Conservation (phyloP, 805 yeast species). For the Wickerhamomyces chambardii region DNA sequence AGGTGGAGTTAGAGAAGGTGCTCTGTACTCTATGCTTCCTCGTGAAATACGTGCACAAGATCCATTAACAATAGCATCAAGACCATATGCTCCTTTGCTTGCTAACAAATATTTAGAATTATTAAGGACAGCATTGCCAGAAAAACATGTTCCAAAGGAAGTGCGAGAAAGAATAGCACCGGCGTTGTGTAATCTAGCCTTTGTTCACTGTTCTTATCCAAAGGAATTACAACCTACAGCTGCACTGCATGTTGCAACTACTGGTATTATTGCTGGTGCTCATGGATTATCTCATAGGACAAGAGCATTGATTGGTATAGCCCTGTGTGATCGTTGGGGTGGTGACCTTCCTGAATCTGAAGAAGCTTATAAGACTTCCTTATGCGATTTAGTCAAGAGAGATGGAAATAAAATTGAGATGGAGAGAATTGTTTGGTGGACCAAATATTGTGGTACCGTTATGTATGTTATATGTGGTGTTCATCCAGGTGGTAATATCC, state of each 20-base stretch:
- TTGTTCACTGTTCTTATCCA: slow-evolving; percentile 70
- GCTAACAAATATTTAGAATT: slow-evolving; percentile 47
- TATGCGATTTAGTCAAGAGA: slow-evolving; percentile 41
- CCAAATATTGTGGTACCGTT: slow-evolving; percentile 59
- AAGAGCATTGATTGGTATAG: slow-evolving; percentile 64
- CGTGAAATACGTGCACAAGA: slow-evolving; percentile 51
- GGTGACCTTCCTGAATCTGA: slow-evolving; percentile 60
- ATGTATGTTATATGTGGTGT: slow-evolving; percentile 77
- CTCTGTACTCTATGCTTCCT: slow-evolving; percentile 53
- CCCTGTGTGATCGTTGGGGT: slow-evolving; percentile 77
- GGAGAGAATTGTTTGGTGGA: slow-evolving; percentile 59
- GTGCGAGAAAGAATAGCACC: slow-evolving; percentile 53
- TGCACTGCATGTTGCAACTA: slow-evolving; percentile 61
- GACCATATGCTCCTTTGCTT: slow-evolving; percentile 63
- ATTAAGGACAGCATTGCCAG: slow-evolving; percentile 49
- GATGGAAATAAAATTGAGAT: slow-evolving; percentile 31
- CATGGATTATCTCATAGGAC: slow-evolving; percentile 70
- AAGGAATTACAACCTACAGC: slow-evolving; percentile 71
- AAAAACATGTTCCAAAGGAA: slow-evolving; percentile 44
- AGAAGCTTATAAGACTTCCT: slow-evolving; percentile 31
- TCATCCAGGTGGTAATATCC: slow-evolving; percentile 72
- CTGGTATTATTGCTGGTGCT: slow-evolving; percentile 68
- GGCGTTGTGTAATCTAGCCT: slow-evolving; percentile 66
- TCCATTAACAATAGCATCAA: slow-evolving; percentile 60
- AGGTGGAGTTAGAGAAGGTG: slow-evolving; percentile 77